phyloP scores from a whole-genome alignment of 2,329 filamentous ascomycete genomes.

The Neoarthrinium moseri region DNA sequence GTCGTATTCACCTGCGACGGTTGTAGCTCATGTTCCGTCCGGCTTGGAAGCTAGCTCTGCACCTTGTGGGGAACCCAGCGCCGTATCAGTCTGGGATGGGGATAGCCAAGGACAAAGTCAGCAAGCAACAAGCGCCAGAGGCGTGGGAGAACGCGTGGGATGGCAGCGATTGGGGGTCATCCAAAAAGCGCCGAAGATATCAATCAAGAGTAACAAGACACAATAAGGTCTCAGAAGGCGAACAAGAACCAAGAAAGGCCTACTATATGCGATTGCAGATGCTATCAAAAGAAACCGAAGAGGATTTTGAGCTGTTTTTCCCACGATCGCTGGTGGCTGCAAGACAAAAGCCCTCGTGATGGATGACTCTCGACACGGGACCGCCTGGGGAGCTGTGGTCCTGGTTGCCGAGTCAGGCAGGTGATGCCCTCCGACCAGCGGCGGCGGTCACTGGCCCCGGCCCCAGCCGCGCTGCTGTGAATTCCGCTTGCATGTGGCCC shows the following conservation, averaged over 20 bases:
- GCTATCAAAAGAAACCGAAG: background rate
- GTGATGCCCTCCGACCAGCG: background rate
- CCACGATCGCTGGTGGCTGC: background rate
- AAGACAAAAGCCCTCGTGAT: constrained; percentile 9
- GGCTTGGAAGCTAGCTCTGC: background rate
- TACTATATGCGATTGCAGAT: too few species aligned
- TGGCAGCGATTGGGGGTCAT: too few species aligned
- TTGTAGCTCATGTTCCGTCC: constrained; percentile 1
- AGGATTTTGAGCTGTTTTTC: background rate
- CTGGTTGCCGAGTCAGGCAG: constrained; percentile 9
- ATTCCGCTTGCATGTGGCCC: too few species aligned
- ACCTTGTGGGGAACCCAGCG: background rate
- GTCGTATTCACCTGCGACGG: background rate
- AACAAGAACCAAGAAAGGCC: too few species aligned
- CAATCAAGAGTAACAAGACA: background rate
- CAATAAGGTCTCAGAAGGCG: background rate
- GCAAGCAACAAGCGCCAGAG: background rate
- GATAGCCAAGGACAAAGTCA: background rate
- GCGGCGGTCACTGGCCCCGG: background rate
- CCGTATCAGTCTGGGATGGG: background rate
- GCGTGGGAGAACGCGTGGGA: background rate
- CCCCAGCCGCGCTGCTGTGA: background rate
- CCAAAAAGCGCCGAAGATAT: too few species aligned
- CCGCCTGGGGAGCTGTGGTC: background rate
- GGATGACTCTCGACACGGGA: constrained; percentile 9